Percentiles rank a stretch among this genome's conserved stretches.
These are phyloP conservation scores for Debaryomyces nepalensis DNA, from an alignment of 1,139 yeast genomes.

Conservation along the genomic window DNA sequence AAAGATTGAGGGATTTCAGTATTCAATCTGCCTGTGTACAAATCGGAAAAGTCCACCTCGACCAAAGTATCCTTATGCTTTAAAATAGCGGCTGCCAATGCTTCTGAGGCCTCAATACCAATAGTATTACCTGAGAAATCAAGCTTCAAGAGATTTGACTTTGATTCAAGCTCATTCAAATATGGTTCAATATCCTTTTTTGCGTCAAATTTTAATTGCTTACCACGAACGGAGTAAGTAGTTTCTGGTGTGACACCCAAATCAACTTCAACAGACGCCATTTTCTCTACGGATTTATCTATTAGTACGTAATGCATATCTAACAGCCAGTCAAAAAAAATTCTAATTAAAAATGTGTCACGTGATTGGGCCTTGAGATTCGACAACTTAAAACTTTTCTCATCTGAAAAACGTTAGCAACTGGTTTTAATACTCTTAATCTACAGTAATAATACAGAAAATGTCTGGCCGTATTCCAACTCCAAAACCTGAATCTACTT, in stretches of 20 bases:
- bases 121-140: constrained; percentile 93
- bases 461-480: constrained; percentile 35
- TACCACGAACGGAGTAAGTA: constrained; percentile 67
- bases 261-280: constrained; percentile 32
- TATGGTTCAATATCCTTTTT: constrained; percentile 73
- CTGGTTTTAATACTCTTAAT: neutral
- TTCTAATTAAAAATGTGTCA: constrained; percentile 2
- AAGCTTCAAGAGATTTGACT: constrained; percentile 53
- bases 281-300: constrained; percentile 14
- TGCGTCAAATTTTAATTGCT: constrained; percentile 75
- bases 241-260: constrained; percentile 36
- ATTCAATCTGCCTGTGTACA: constrained; percentile 91
- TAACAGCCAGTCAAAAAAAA: constrained; percentile 8
- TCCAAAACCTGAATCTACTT: constrained; percentile 37
- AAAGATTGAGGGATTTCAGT: constrained; percentile 92
- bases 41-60: constrained; percentile 84
- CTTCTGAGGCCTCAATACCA: constrained; percentile 85
- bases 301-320: neutral
- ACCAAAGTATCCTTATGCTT: constrained; percentile 54
- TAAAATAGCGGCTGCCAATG: constrained; percentile 64
- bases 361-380: constrained; percentile 1
- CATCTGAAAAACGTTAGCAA: constrained; percentile 1
- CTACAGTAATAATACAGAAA: constrained; percentile 13
- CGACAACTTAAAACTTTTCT: constrained; percentile 12
- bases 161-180: constrained; percentile 54